Base-by-base conservation (phyloP, 2,329 filamentous ascomycete species). In the Chaetothyriales sp. region DNA sequence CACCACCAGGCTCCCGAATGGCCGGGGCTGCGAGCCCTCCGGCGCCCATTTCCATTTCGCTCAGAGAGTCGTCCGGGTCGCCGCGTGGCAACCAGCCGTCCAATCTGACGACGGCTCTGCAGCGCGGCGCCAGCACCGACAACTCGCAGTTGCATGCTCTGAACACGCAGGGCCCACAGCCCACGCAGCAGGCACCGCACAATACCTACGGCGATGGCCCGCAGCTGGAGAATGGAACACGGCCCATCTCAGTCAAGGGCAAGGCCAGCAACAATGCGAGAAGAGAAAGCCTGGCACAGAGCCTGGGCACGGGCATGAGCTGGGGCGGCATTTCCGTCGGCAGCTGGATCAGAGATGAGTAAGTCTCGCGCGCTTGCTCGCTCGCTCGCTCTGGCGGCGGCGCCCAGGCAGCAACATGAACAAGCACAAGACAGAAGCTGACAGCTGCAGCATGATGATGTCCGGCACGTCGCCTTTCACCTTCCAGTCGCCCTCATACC, bases 271-370 rank as follows among this genome's bases (percentile, higher is more conserved):
- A 72, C 73, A 55, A 55, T 45, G 51, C 49, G 49, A 70, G 78
- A 56, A 69, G 79, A 59, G 77, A 82, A 66, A 80, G 77, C 65
- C 70, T 77, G 56, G 77, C 77, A 43, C 77, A 79, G 59, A 82
- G 79, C 64, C 69, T 82, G 55, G 72, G 78, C 49, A 85, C 82
- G 58, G 89, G 90, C 62, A 89, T 95, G 83, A 95, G 89, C 70
- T 98, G 90, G 89, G 90, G 90, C 65, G 90, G 89, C 59, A 81
- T 95, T 55, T 97, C 90, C 7, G 87, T 97, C 59, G 90, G 90
- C 57, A 97, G 90, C 65, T 97, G 94, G 76, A 92, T 98, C 69
- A 80, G 87, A 68, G 90, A 98, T 72, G 92, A 98, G 92, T 98
- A 81, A 81, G 90, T n/a, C 43, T 43, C 40, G 19, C 40, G 40